Evolutionary conservation across 148 eudicot genomes (phyloP).

Genomic region (Chenopodium berlandieri): DNA sequence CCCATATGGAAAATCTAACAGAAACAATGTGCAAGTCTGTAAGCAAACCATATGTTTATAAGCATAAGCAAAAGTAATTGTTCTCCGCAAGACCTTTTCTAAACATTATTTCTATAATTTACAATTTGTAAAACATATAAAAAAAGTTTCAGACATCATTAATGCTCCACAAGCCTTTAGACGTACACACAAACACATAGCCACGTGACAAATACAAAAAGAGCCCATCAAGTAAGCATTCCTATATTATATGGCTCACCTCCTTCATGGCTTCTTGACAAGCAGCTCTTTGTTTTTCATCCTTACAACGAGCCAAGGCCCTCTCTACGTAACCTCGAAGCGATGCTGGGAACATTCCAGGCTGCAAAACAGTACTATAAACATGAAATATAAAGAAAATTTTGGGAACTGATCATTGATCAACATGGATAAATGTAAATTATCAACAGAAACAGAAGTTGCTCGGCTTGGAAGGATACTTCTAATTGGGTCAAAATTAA

Average conservation of each 20-base stretch:
- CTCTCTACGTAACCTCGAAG: constrained; percentile 96
- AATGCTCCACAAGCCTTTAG: background rate
- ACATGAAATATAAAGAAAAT: constrained; percentile 1
- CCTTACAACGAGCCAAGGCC: constrained; percentile 96
- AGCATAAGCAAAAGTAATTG: background rate
- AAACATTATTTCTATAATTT: background rate
- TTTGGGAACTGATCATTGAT: constrained; percentile 7
- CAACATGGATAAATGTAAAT: background rate
- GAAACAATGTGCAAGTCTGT: background rate
- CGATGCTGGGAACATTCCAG: constrained; percentile 80
- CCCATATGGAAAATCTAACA: background rate
- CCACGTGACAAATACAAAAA: background rate
- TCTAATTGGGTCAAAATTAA: background rate
- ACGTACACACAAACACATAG: background rate
- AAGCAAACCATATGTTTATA: background rate
- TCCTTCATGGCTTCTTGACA: constrained; percentile 80
- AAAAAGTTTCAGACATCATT: background rate
- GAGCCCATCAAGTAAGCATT: background rate
- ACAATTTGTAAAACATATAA: background rate
- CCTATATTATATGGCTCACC: constrained; percentile 39
- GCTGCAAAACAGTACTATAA: constrained; percentile 42
- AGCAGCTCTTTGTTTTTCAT: constrained; percentile 73
- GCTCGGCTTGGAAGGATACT: background rate
- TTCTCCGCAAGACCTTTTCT: too few species aligned
- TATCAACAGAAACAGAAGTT: background rate